Evolutionary conservation across 805 yeast species (phyloP).

Genomic region (Candida sphagnicola): DNA sequence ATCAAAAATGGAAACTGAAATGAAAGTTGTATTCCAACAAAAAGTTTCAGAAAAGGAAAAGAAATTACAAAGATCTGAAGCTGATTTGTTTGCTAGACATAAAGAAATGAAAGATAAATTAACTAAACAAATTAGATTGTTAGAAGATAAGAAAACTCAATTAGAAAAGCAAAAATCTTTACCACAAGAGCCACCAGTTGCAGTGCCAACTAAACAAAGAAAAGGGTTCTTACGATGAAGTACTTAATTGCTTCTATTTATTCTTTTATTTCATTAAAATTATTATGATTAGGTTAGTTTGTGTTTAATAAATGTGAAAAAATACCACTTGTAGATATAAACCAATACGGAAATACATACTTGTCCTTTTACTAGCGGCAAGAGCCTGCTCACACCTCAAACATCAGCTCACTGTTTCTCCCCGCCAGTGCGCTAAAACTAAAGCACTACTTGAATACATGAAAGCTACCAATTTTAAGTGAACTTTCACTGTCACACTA

Average conservation of each 20-base stretch:
- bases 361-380: too few species aligned
- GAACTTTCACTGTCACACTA: too few species aligned
- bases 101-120: constrained; percentile 96
- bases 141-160: constrained; percentile 86
- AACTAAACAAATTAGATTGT: constrained; percentile 77
- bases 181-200: constrained; percentile 46
- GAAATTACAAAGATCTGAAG: constrained; percentile 94
- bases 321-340: too few species aligned
- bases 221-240: constrained; percentile 74
- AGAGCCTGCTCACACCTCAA: too few species aligned
- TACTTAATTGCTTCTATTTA: background rate
- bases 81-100: constrained; percentile 91
- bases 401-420: too few species aligned
- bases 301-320: background rate
- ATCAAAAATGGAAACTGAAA: constrained; percentile 91
- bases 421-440: too few species aligned
- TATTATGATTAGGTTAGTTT: background rate
- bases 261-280: background rate
- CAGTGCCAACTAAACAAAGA: constrained; percentile 44
- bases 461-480: too few species aligned
- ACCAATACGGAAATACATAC: too few species aligned
- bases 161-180: constrained; percentile 59
- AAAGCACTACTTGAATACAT: too few species aligned
- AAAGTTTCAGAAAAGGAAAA: constrained; percentile 96
- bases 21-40: constrained; percentile 94